A percentile compares a stretch with the other conserved stretches of the same genome.
Evolutionary conservation across 805 yeast genomes (phyloP).

Genomic region (Kuraishia molischiana): DNA sequence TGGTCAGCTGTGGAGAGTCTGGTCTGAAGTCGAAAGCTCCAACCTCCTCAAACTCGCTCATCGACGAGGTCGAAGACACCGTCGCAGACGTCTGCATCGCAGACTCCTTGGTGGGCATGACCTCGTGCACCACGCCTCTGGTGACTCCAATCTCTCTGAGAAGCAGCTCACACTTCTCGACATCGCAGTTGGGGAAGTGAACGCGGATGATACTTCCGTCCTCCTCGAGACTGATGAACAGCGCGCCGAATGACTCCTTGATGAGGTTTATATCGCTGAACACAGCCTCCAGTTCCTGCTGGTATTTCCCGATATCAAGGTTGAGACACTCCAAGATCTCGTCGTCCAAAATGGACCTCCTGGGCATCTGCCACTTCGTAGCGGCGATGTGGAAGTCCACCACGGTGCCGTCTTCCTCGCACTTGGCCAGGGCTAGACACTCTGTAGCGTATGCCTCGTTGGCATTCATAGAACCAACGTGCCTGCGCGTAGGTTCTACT

Average conservation of each 20-base stretch:
- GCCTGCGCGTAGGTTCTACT: conserved; percentile 1
- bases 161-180: conserved; percentile 42
- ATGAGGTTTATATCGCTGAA: conserved; percentile 31
- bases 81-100: neutral
- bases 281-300: conserved; percentile 30
- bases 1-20: neutral
- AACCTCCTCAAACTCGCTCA: neutral
- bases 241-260: conserved; percentile 49
- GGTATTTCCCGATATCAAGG: conserved; percentile 24
- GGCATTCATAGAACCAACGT: conserved; percentile 11
- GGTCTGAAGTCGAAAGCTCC: neutral
- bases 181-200: conserved; percentile 66
- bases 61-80: neutral
- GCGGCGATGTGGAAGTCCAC: conserved; percentile 44
- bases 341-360: conserved; percentile 32
- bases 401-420: conserved; percentile 34
- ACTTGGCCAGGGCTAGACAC: conserved; percentile 22
- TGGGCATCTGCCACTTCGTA: conserved; percentile 21
- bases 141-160: conserved; percentile 50
- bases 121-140: conserved; percentile 36
- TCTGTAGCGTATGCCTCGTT: conserved; percentile 17
- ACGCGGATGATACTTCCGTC: conserved; percentile 34
- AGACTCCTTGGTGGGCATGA: conserved; percentile 27
- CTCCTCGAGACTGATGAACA: conserved; percentile 30
- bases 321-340: conserved; percentile 30